These are phyloP conservation scores for Epichloe brachyelytri DNA, from an alignment of 2,329 filamentous ascomycete species.

Conservation along the genomic window DNA sequence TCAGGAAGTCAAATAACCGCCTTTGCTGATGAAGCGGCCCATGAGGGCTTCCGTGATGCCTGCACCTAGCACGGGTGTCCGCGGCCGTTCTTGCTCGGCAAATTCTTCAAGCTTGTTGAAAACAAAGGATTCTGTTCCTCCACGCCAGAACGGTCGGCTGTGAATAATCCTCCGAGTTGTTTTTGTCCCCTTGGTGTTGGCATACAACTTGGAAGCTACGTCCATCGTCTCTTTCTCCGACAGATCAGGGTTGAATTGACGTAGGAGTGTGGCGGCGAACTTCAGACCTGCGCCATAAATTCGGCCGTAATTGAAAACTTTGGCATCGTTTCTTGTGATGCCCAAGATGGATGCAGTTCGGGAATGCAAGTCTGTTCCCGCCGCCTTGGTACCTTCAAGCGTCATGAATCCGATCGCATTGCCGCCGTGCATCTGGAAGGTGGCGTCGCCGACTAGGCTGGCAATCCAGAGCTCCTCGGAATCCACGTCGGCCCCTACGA, in stretches of 20 bases:
- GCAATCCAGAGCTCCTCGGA: slow-evolving; percentile 98
- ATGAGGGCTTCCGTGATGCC: slow-evolving; percentile 94
- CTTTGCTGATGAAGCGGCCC: slow-evolving; percentile 73
- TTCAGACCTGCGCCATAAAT: slow-evolving; percentile 97
- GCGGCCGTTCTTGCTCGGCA: slow-evolving; percentile 81
- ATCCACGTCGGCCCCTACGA: slow-evolving; percentile 95
- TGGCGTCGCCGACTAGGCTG: slow-evolving; percentile 83
- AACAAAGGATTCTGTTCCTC: slow-evolving; percentile 92
- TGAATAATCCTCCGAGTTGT: slow-evolving; percentile 61
- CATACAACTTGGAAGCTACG: slow-evolving; percentile 71
- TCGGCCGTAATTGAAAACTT: slow-evolving; percentile 96
- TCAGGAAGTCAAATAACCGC: slow-evolving; percentile 85
- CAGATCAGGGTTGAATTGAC: slow-evolving; percentile 83
- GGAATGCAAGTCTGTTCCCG: slow-evolving; percentile 87
- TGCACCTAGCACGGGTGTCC: slow-evolving; percentile 84
- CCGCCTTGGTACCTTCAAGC: slow-evolving; percentile 85
- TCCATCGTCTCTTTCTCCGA: slow-evolving; percentile 65
- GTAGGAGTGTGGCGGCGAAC: slow-evolving; percentile 78
- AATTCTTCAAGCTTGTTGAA: slow-evolving; percentile 98
- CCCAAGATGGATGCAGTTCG: slow-evolving; percentile 84
- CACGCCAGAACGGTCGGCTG: slow-evolving; percentile 79
- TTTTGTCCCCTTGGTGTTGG: slow-evolving; percentile 80
- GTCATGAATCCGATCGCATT: slow-evolving; percentile 99
- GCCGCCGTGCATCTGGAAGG: slow-evolving; percentile 88
- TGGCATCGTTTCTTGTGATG: slow-evolving; percentile 89